A percentile compares a stretch with the other conserved stretches of the same genome.
These are phyloP conservation scores for Hortiboletus flavorubellus DNA, from an alignment of 768 basidiomycete species.

Conservation along the genomic window DNA sequence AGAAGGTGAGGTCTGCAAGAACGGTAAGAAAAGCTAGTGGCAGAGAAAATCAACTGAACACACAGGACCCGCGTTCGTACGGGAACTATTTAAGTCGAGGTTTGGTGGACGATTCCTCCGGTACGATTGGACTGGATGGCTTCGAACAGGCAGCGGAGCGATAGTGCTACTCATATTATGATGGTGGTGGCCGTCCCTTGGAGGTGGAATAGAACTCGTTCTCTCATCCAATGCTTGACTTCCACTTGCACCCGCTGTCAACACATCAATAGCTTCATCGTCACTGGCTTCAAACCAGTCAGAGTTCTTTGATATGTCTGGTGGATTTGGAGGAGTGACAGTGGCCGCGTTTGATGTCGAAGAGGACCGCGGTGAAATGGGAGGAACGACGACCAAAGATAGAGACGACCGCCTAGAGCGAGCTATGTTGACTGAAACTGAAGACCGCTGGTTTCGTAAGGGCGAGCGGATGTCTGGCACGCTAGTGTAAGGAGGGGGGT, in stretches of 20 bases:
- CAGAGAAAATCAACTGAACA: conserved; percentile 50
- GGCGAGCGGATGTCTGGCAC: conserved; percentile 30
- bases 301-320: conserved; percentile 45
- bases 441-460: conserved; percentile 41
- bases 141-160: conserved; percentile 29
- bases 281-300: conserved; percentile 82
- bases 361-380: conserved; percentile 34
- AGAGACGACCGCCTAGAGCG: conserved; percentile 54
- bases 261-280: conserved; percentile 81
- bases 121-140: conserved; percentile 28
- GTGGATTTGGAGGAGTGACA: conserved; percentile 34
- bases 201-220: conserved; percentile 51
- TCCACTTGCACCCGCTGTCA: conserved; percentile 79
- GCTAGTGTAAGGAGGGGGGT: conserved; percentile 64
- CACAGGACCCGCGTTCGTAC: conserved; percentile 33
- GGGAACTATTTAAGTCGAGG: conserved; percentile 54
- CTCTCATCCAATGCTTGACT: conserved; percentile 81
- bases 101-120: conserved; percentile 64
- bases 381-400: conserved; percentile 52
- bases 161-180: conserved; percentile 13
- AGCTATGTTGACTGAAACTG: conserved; percentile 40
- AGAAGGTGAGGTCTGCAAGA: conserved; percentile 45
- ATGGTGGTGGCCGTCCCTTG: conserved; percentile 28
- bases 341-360: conserved; percentile 35
- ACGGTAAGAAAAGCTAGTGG: conserved; percentile 62